Evolutionary conservation across 495 filamentous ascomycete genomes (phyloP).

Genomic region (Hypoxylon intermedium): DNA sequence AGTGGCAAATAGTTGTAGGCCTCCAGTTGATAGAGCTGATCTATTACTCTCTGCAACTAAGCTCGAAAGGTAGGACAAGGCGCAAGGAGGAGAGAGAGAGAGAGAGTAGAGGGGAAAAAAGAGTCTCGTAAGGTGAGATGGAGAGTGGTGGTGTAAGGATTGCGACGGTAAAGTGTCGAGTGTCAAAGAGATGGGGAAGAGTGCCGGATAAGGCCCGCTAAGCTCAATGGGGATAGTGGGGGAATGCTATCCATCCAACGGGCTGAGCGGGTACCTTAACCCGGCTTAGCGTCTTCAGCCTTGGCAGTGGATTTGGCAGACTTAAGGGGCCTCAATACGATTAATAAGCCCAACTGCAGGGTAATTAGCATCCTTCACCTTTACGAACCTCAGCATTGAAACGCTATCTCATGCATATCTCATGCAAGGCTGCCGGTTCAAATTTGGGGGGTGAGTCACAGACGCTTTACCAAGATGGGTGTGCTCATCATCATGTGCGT

Average conservation of each 20-base stretch:
- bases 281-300: slow-evolving; percentile 1
- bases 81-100: not conserved
- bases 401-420: not conserved
- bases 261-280: slow-evolving; percentile 2
- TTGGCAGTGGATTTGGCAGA: too few species aligned
- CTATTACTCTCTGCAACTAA: not conserved
- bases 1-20: slow-evolving; percentile 22
- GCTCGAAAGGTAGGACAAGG: not conserved
- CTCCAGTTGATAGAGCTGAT: not conserved
- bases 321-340: too few species aligned
- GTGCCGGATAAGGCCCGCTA: slow-evolving; percentile 14
- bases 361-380: not conserved
- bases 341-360: too few species aligned
- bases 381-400: too few species aligned
- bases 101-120: slow-evolving; percentile 2
- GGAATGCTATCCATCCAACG: slow-evolving; percentile 5
- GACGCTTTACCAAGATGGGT: not conserved
- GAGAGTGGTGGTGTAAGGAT: slow-evolving; percentile 4
- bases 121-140: slow-evolving; percentile 23
- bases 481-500: too few species aligned
- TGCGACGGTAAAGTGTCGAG: slow-evolving; percentile 15
- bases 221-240: slow-evolving; percentile 33
- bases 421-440: slow-evolving; percentile 26
- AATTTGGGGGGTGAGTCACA: slow-evolving; percentile 12
- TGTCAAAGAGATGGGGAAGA: slow-evolving; percentile 4